These are phyloP conservation scores for Candida insectalens DNA, from an alignment of 805 yeast genomes.

Conservation along the genomic window DNA sequence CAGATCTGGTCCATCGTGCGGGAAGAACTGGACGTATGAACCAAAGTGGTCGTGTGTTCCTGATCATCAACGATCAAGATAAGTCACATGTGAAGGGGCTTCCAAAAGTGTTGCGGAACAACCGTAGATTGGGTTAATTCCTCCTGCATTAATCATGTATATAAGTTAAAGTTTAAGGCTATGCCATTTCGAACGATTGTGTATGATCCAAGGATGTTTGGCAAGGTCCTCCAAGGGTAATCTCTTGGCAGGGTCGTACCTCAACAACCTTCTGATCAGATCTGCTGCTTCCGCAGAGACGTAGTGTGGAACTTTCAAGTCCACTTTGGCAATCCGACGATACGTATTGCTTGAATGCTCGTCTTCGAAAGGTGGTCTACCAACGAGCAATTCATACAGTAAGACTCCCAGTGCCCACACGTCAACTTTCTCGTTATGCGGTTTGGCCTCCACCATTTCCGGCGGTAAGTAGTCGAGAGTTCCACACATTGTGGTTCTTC, in stretches of 20 bases:
- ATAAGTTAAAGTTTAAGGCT: background rate
- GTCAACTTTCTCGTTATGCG: conserved; percentile 73
- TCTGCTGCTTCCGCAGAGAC: conserved; percentile 71
- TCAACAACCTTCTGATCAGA: conserved; percentile 53
- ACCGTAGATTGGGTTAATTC: conserved; percentile 23
- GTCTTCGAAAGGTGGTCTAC: conserved; percentile 90
- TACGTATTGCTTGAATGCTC: conserved; percentile 68
- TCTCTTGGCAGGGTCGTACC: conserved; percentile 61
- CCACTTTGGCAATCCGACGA: conserved; percentile 69
- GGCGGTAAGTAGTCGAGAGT: conserved; percentile 93
- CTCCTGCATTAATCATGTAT: too few relatives aligned
- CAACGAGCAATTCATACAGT: conserved; percentile 78
- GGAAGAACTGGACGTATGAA: conserved; percentile 95
- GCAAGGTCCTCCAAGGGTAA: conserved; percentile 50
- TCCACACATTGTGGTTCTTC: conserved; percentile 83
- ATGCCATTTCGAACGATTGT: conserved; percentile 54
- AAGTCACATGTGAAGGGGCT: conserved; percentile 78
- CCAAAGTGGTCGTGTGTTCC: conserved; percentile 77
- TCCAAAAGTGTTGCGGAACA: conserved; percentile 56
- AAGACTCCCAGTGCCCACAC: conserved; percentile 90
- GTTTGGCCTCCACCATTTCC: conserved; percentile 80
- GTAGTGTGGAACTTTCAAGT: conserved; percentile 60
- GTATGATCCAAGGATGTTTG: conserved; percentile 76
- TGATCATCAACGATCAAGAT: conserved; percentile 59
- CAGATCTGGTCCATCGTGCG: conserved; percentile 81